phyloP scores from a whole-genome alignment of 2,329 filamentous ascomycete species.

The Beauveria scarabaeidicola region DNA sequence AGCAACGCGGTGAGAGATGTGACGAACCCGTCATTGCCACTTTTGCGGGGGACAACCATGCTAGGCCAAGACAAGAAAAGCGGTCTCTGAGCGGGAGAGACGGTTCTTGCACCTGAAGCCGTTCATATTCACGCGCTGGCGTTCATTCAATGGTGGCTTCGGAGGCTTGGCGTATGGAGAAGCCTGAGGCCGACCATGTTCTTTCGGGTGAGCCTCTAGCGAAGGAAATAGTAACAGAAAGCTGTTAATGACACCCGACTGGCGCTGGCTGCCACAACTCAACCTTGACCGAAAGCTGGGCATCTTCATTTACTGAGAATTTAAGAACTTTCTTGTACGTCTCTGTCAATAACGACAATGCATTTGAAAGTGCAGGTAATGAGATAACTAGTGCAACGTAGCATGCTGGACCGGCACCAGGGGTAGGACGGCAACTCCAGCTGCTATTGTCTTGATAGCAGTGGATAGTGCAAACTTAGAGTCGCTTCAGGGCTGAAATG shows the following conservation, averaged over 20 bases:
- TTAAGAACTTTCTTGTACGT: background rate
- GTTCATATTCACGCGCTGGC: background rate
- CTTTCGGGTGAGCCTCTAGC: background rate
- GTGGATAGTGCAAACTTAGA: background rate
- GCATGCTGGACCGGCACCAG: background rate
- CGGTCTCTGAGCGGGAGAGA: background rate
- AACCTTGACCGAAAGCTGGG: background rate
- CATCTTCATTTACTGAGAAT: background rate
- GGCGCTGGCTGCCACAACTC: background rate
- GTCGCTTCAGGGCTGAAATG: background rate
- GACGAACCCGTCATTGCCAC: background rate
- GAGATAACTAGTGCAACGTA: constrained; percentile 9
- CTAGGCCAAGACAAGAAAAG: constrained; percentile 4
- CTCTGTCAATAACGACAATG: background rate
- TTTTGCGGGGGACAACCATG: constrained; percentile 6
- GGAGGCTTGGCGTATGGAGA: background rate
- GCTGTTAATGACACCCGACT: background rate
- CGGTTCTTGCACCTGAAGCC: background rate
- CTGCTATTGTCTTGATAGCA: background rate
- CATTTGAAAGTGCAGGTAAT: background rate
- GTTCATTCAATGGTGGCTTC: background rate
- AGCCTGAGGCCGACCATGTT: background rate
- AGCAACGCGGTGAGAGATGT: constrained; percentile 4
- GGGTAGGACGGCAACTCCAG: background rate
- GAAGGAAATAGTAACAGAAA: background rate